Conservation (phyloP, 2,329 filamentous ascomycete species). For the Monosporascus sp. region DNA sequence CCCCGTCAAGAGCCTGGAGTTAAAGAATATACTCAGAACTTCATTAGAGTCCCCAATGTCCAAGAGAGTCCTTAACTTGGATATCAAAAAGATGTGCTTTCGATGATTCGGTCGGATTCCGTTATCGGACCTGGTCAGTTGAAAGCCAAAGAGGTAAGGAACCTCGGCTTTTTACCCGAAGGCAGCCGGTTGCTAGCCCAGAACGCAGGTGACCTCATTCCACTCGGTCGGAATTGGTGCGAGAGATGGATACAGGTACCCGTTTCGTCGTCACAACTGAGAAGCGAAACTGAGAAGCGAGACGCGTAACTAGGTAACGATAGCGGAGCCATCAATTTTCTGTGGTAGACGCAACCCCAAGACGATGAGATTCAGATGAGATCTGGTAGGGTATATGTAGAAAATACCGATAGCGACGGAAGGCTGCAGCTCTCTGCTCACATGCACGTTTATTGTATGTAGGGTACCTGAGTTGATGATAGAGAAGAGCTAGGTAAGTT, state of each 20-base stretch:
- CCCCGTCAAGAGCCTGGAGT: too few species aligned
- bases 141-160: background rate
- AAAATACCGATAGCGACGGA: too few species aligned
- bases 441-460: too few species aligned
- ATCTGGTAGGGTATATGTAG: too few species aligned
- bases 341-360: background rate
- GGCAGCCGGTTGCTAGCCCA: background rate
- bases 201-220: background rate
- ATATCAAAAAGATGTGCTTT: too few species aligned
- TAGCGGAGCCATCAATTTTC: background rate
- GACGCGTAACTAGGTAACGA: background rate
- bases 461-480: too few species aligned
- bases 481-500: too few species aligned
- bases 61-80: too few species aligned
- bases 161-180: background rate
- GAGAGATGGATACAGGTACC: background rate
- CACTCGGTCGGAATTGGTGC: background rate
- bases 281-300: background rate
- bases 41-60: too few species aligned
- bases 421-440: too few species aligned
- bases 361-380: too few species aligned
- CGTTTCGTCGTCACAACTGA: background rate
- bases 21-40: too few species aligned
- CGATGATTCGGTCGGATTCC: background rate
- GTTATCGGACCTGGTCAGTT: background rate